Evolutionary conservation across 768 basidiomycete genomes (phyloP).

Genomic region (Auricularia sp.): DNA sequence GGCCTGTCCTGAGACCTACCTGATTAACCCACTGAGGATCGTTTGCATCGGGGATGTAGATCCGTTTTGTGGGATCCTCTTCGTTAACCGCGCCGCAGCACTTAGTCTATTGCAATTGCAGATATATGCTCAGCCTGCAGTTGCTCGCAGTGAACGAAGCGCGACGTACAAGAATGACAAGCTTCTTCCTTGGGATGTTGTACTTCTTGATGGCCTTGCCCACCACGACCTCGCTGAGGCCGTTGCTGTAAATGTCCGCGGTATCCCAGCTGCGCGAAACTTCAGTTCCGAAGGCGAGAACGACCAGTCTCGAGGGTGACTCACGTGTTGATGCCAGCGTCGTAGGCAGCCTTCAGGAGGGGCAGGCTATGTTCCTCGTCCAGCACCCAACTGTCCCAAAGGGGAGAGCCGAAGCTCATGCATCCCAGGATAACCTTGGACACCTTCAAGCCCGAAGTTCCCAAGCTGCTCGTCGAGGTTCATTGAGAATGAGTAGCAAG

Average conservation of each 20-base stretch:
- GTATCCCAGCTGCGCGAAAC: slow-evolving; percentile 18
- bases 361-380: slow-evolving; percentile 8
- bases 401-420: slow-evolving; percentile 44
- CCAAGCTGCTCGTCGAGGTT: slow-evolving; percentile 18
- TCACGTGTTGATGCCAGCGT: slow-evolving; percentile 19
- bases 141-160: slow-evolving; percentile 12
- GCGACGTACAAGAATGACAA: slow-evolving; percentile 18
- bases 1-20: slow-evolving; percentile 21
- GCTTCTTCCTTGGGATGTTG: slow-evolving; percentile 22
- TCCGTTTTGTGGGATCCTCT: background rate
- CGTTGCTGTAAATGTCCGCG: slow-evolving; percentile 23
- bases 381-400: slow-evolving; percentile 27
- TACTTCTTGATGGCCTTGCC: slow-evolving; percentile 34
- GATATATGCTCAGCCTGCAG: background rate
- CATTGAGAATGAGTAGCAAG: background rate
- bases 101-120: background rate
- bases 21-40: slow-evolving; percentile 1
- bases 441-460: slow-evolving; percentile 53
- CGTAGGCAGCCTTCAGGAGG: slow-evolving; percentile 21
- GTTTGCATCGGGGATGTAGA: background rate
- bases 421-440: slow-evolving; percentile 56
- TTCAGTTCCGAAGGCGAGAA: background rate
- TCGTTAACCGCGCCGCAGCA: slow-evolving; percentile 12
- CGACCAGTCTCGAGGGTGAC: background rate
- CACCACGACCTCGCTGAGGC: slow-evolving; percentile 27